Evolutionary conservation across 2,329 filamentous ascomycete species (phyloP).

Genomic region (Aspergillus flavus): DNA sequence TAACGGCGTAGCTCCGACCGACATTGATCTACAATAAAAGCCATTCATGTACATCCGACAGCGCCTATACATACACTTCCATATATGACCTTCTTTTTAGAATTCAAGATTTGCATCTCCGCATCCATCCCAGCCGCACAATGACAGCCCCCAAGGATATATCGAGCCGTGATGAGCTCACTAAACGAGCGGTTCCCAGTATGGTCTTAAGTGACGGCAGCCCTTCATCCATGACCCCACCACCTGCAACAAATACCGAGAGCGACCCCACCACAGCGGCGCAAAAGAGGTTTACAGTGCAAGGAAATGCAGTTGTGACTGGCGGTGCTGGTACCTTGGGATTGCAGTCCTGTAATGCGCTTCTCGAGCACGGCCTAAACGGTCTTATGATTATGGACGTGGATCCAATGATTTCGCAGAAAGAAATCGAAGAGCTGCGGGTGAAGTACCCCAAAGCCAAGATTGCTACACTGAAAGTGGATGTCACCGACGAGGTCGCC

Average conservation of each 20-base stretch:
- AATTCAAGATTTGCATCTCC: background rate
- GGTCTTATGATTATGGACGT: constrained; percentile 56
- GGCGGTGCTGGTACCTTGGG: constrained; percentile 69
- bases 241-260: background rate
- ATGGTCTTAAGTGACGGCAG: constrained; percentile 10
- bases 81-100: background rate
- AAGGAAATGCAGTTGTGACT: constrained; percentile 51
- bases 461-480: constrained; percentile 56
- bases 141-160: background rate
- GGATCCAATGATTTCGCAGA: constrained; percentile 29
- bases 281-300: constrained; percentile 8
- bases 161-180: constrained; percentile 21
- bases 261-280: background rate
- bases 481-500: constrained; percentile 59
- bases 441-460: constrained; percentile 57
- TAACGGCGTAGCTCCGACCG: background rate
- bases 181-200: constrained; percentile 4
- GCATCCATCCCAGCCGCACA: background rate
- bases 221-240: constrained; percentile 6
- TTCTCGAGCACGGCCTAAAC: constrained; percentile 68
- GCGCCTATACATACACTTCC: rapidly evolving
- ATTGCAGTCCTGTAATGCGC: constrained; percentile 59
- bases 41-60: background rate
- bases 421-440: constrained; percentile 51
- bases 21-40: background rate